phyloP scores from a whole-genome alignment of 2,329 filamentous ascomycete species.

The Cryphonectria radicalis region DNA sequence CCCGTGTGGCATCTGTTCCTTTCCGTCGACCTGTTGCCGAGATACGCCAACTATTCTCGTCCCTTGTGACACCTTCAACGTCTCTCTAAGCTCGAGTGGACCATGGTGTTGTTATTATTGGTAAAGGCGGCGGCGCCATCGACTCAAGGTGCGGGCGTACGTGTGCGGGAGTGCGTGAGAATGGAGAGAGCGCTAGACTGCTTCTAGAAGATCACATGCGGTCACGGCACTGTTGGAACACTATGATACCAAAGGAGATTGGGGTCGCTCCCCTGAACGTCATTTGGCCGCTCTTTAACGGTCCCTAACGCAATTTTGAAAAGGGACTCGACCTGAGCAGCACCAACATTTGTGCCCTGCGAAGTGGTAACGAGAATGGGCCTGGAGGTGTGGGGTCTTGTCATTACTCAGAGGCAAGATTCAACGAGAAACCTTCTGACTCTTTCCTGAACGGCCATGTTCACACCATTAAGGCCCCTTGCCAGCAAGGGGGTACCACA shows the following conservation, averaged over 20 bases:
- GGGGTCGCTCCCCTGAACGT: conserved; percentile 3
- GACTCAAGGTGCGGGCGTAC: conserved; percentile 11
- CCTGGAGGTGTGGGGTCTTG: neutral
- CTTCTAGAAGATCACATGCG: conserved; percentile 25
- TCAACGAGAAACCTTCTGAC: neutral
- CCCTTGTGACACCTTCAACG: neutral
- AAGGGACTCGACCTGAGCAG: neutral
- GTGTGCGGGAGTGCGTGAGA: conserved; percentile 7
- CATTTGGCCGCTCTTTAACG: neutral
- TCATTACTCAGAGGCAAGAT: neutral
- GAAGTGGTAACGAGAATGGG: neutral
- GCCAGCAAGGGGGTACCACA: neutral
- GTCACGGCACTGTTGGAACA: conserved; percentile 13
- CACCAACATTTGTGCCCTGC: neutral
- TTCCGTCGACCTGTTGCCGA: conserved; percentile 16
- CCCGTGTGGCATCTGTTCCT: conserved; percentile 25
- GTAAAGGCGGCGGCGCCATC: neutral
- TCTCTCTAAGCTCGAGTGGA: neutral
- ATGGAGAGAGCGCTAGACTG: conserved; percentile 17
- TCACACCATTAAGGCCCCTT: neutral
- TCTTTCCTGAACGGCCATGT: neutral
- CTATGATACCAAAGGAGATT: conserved; percentile 12
- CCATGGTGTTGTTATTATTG: neutral
- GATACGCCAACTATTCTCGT: neutral
- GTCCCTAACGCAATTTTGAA: neutral